Evolutionary conservation across 192 early-diverging fungal genomes (phyloP), one percentile per base, ranked within the genome.

Genomic region (Coemansia sp.): DNA sequence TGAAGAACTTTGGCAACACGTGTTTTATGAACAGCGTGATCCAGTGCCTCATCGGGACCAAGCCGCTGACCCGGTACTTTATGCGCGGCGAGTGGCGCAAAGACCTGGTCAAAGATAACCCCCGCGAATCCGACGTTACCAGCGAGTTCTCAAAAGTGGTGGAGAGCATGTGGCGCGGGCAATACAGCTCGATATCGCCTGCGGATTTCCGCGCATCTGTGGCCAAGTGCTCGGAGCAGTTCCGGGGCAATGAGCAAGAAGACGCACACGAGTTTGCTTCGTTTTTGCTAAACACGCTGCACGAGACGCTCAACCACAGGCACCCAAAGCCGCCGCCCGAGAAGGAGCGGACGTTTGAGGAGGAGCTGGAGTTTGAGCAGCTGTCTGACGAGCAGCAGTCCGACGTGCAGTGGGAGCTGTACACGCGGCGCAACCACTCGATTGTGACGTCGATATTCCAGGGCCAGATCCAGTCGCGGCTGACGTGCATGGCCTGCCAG

Each of bases 261-360:
- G 97, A 99, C 76, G 90, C 91, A 1, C 97, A 99, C 64, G 95
- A 98, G 77, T 98, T 99, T 76, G 79, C 97, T 10, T 81, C 85
- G 4, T 98, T 92, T 65, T 67, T 99, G 51, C 68, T 98, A 23
- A 94, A 98, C 80, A 80, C 87, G 0, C 64, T 99, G 16, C 95
- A 99, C 64, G 97, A 98, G 71, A 88, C 94, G 59, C 64, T 97
- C 29, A 99, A 99, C 61, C 58, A 84, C 19, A 81, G 85, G n/a
- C 59, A 80, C 32, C 63, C 64, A 2, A 48, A 70, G 12, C 78
- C 67, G 30, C 66, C 81, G n/a, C 73, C 80, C 0, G 64, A 71
- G 43, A 65, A 22, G 64, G 84, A 49, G 51, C 44, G 45, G 62
- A 72, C 62, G 61, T 74, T 47, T 28, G 82, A 58, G 63, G 81